phyloP scores from a whole-genome alignment of 2,329 filamentous ascomycete genomes.

The Talaromyces sp. region DNA sequence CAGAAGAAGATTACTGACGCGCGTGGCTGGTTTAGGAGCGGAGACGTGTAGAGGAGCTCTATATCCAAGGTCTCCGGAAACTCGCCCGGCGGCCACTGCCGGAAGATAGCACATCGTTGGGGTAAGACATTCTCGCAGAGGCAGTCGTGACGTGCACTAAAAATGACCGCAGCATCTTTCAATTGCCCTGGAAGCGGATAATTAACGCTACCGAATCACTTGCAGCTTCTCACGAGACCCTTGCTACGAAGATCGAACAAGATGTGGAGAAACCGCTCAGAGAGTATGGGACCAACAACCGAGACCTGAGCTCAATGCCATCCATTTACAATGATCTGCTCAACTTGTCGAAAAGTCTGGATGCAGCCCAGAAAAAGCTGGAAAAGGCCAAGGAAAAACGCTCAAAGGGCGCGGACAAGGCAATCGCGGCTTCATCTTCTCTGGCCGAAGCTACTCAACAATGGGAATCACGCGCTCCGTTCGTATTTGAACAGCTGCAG shows the following conservation, averaged over 20 bases:
- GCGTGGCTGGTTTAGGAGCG: conserved; percentile 64
- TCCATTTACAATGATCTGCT: conserved; percentile 76
- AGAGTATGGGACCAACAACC: conserved; percentile 63
- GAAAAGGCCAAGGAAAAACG: conserved; percentile 80
- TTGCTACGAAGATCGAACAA: conserved; percentile 75
- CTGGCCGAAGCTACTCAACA: conserved; percentile 74
- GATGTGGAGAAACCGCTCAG: conserved; percentile 84
- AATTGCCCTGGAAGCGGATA: conserved; percentile 84
- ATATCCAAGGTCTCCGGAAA: conserved; percentile 75
- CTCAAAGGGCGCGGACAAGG: conserved; percentile 65
- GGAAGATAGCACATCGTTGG: conserved; percentile 73
- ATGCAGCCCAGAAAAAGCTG: conserved; percentile 75
- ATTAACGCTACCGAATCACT: conserved; percentile 72
- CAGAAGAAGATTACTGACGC: background rate
- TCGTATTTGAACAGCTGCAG: conserved; percentile 89
- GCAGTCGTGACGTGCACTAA: background rate
- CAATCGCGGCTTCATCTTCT: conserved; percentile 66
- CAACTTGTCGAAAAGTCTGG: conserved; percentile 77
- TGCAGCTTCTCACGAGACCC: conserved; percentile 74
- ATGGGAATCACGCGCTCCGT: conserved; percentile 93
- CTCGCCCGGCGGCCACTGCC: conserved; percentile 69
- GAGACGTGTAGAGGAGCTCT: conserved; percentile 83
- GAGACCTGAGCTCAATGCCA: conserved; percentile 72
- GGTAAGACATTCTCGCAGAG: conserved; percentile 54
- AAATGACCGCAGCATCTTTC: conserved; percentile 66